Conservation (phyloP, 2,329 filamentous ascomycete species). For the Pseudogymnoascus sp. region DNA sequence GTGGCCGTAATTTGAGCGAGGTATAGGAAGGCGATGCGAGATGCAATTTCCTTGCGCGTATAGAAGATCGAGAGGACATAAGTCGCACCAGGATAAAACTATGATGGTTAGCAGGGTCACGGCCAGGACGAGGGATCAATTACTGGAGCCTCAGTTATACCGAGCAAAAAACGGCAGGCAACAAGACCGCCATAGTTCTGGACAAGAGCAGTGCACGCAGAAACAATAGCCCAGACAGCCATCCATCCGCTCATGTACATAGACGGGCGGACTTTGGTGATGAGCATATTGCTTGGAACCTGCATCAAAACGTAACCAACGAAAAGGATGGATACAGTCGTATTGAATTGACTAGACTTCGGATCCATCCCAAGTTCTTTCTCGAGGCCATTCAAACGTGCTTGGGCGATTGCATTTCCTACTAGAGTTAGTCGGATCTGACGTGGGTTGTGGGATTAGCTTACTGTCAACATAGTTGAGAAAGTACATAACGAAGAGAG, state of each 20-base stretch:
- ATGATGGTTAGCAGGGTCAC: too few relatives aligned
- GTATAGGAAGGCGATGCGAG: slow-evolving; percentile 29
- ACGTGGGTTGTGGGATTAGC: too few relatives aligned
- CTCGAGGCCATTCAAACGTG: too few relatives aligned
- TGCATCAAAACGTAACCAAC: slow-evolving; percentile 14
- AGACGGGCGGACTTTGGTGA: slow-evolving; percentile 29
- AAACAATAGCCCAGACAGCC: slow-evolving; percentile 41
- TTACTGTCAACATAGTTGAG: too few relatives aligned
- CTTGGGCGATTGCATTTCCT: too few relatives aligned
- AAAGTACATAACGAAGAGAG: too few relatives aligned
- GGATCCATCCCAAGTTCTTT: too few relatives aligned
- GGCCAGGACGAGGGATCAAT: too few relatives aligned
- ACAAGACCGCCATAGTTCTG: slow-evolving; percentile 40
- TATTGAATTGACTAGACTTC: too few relatives aligned
- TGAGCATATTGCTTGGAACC: slow-evolving; percentile 12
- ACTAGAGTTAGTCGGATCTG: too few relatives aligned
- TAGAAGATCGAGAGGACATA: slow-evolving; percentile 39
- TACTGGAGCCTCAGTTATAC: slow-evolving; percentile 33
- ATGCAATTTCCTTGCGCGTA: slow-evolving; percentile 30
- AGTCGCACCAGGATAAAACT: slow-evolving; percentile 36
- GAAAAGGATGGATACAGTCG: too few relatives aligned
- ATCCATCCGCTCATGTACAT: slow-evolving; percentile 27
- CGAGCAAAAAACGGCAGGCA: slow-evolving; percentile 42
- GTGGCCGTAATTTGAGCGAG: slow-evolving; percentile 27
- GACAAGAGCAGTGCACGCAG: slow-evolving; percentile 39